phyloP scores from a whole-genome alignment of 1,284 basidiomycete species.

The Cutaneotrichosporon curvatum region DNA sequence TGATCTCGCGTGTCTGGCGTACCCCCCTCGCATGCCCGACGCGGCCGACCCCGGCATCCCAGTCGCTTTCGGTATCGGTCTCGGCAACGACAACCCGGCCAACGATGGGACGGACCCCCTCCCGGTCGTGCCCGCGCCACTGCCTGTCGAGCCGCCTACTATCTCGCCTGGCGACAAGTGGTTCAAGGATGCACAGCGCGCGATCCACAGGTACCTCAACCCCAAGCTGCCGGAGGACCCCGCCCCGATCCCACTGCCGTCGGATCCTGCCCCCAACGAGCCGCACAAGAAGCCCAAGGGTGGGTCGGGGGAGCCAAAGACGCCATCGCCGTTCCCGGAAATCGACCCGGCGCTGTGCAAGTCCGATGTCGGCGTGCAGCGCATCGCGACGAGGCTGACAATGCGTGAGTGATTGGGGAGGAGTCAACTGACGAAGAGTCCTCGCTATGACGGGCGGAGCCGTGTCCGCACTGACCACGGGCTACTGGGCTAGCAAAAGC shows the following conservation, averaged over 20 bases:
- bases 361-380: constrained; percentile 64
- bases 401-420: constrained; percentile 51
- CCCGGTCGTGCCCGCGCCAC: not conserved
- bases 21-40: constrained; percentile 28
- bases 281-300: constrained; percentile 1
- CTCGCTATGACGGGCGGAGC: constrained; percentile 72
- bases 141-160: not conserved
- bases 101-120: no score
- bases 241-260: not conserved
- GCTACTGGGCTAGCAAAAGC: constrained; percentile 78
- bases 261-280: not conserved
- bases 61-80: not conserved
- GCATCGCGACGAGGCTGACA: constrained; percentile 60
- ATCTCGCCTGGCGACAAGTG: constrained; percentile 39
- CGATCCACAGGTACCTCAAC: constrained; percentile 23
- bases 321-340: constrained; percentile 24
- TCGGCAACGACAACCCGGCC: no score
- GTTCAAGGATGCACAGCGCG: constrained; percentile 37
- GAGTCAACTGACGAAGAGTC: constrained; percentile 34
- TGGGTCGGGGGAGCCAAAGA: not conserved
- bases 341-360: constrained; percentile 53
- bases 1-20: constrained; percentile 43
- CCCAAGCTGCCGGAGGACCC: not conserved
- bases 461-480: constrained; percentile 73
- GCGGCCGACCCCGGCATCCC: not conserved